Evolutionary conservation across 306 rosid species (phyloP).

Genomic region (Quercus engelmannii): DNA sequence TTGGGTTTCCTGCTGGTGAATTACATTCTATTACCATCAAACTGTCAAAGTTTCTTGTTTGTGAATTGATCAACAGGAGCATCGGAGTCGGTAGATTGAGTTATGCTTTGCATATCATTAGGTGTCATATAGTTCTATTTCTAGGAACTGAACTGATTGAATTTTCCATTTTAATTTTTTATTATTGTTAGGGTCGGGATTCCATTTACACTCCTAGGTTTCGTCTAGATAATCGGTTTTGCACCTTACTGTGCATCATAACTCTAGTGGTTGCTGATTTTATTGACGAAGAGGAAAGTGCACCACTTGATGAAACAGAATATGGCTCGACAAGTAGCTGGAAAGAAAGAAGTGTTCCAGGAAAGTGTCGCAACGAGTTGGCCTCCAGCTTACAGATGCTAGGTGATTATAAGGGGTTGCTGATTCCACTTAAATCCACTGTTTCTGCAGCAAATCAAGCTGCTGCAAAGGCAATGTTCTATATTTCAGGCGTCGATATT

Average conservation of each 20-base stretch:
- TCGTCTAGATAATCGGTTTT: conserved; percentile 79
- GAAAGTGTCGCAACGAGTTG: conserved; percentile 58
- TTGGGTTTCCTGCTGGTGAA: not conserved
- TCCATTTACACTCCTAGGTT: conserved; percentile 96
- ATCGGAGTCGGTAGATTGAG: not conserved
- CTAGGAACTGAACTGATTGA: not conserved
- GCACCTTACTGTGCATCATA: conserved; percentile 75
- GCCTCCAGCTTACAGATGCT: conserved; percentile 74
- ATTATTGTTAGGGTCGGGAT: conserved; percentile 73
- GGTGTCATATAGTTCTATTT: not conserved
- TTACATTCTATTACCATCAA: not conserved
- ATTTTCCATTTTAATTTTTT: not conserved
- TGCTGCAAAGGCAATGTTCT: conserved; percentile 86
- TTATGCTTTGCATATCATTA: not conserved
- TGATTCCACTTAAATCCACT: conserved; percentile 71
- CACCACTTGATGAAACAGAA: conserved; percentile 39
- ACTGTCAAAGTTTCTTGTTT: not conserved
- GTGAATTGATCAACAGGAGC: not conserved
- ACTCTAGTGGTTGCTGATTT: conserved; percentile 79
- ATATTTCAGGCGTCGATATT: conserved; percentile 61
- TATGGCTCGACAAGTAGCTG: conserved; percentile 38
- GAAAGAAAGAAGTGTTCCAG: conserved; percentile 57
- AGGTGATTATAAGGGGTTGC: conserved; percentile 85
- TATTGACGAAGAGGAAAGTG: conserved; percentile 80
- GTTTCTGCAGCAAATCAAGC: conserved; percentile 83